Percentiles rank a stretch among this genome's conserved stretches.
phyloP scores from a whole-genome alignment of 1,284 basidiomycete genomes.

The Microstroma glucosiphilum region DNA sequence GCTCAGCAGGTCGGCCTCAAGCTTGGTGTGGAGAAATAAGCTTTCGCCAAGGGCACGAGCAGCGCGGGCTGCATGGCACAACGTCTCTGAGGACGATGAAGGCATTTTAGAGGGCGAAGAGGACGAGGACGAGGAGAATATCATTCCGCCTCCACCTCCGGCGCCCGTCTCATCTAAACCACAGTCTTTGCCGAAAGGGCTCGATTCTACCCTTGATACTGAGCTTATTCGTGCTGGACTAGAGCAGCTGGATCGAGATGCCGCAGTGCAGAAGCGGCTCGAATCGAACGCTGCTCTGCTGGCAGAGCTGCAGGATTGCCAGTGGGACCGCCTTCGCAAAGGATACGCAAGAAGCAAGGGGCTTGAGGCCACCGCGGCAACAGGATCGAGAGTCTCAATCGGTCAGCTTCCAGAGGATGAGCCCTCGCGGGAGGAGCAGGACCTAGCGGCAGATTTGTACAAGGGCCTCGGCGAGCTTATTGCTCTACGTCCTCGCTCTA shows the following conservation, averaged over 20 bases:
- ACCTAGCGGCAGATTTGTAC: not conserved
- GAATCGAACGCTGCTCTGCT: not conserved
- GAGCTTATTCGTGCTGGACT: not conserved
- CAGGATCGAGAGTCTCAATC: not conserved
- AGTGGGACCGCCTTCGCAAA: not conserved
- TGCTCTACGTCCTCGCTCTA: not conserved
- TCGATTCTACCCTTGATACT: not conserved
- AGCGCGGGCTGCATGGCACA: not conserved
- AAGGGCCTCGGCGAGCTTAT: not conserved
- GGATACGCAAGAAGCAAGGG: not conserved
- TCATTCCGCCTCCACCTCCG: not conserved
- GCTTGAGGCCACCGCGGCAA: not conserved
- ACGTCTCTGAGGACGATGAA: not conserved
- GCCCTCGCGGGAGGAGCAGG: not conserved
- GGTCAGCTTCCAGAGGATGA: not conserved
- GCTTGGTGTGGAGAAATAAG: slow-evolving; percentile 15
- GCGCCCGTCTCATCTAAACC: not conserved
- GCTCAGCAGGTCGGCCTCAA: slow-evolving; percentile 21
- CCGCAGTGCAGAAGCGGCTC: not conserved
- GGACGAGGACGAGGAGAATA: not conserved
- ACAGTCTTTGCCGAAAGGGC: not conserved
- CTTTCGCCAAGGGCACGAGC: not conserved
- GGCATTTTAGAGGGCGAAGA: not conserved
- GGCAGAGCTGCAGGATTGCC: not conserved
- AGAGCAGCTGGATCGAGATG: not conserved